Evolutionary conservation across 257 asterid genomes (phyloP).

Genomic region (Solanum corneliomulleri): DNA sequence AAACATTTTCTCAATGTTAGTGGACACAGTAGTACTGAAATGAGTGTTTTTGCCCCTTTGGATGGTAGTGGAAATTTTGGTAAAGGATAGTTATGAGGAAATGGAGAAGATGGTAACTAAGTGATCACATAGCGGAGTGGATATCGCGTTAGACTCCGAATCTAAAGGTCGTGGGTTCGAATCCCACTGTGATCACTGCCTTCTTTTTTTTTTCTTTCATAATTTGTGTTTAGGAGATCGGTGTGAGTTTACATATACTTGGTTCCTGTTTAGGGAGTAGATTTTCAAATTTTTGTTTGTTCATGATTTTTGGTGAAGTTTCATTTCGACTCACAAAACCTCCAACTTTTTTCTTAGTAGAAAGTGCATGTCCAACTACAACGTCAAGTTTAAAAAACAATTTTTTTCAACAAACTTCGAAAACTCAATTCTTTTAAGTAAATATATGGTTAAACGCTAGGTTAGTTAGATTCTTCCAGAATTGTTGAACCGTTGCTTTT

Average conservation of each 20-base stretch:
- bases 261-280: neutral
- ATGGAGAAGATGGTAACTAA: neutral
- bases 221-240: neutral
- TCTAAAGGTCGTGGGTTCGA: conserved; percentile 99
- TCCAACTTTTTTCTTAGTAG: neutral
- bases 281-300: neutral
- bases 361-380: neutral
- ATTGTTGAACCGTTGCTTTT: neutral
- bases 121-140: conserved; percentile 95
- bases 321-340: too few relatives aligned
- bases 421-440: neutral
- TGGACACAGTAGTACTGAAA: neutral
- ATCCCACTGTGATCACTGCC: neutral
- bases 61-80: neutral
- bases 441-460: neutral
- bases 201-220: neutral
- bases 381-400: neutral
- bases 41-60: neutral
- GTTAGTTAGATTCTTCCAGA: neutral
- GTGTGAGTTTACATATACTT: neutral
- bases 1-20: too few relatives aligned
- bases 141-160: conserved; percentile 98
- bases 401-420: too few relatives aligned
- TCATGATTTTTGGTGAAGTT: neutral
- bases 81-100: neutral